Base-by-base conservation (phyloP, 2,329 filamentous ascomycete genomes). In the Pyricularia sp. region DNA sequence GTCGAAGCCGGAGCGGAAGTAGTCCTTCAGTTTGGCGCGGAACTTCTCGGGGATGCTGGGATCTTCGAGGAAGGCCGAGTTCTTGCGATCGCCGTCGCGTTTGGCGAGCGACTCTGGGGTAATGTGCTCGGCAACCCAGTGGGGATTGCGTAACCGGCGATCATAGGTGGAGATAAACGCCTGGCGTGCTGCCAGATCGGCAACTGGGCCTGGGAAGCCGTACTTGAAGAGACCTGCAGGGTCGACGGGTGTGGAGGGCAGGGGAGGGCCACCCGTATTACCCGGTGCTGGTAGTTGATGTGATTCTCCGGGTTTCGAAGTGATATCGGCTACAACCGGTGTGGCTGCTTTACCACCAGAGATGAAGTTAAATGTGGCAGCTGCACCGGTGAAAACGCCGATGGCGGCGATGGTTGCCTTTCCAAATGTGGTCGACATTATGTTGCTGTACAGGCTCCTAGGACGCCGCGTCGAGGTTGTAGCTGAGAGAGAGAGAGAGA, bases 101-200 rank as follows among this genome's bases (percentile, higher is more conserved):
- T 81, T 75, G 3, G 88, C 82, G 16, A 99, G 84, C 0, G 93
- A 97, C 44, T 86, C 84, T 1, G 92, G 87, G 0, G 94, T 99
- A 76, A 99, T 97, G 81, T 99, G 94, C 80, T 99, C 94, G 68
- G 89, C 88, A 9, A 93, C 94, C 93, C 93, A 99, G 75, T 90
- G 84, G 33, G 94, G 94, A 78, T 99, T 99, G 73, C 93, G 87
- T 59, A 87, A 88, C 67, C 91, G 88, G 31, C 94, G 91, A 78
- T 99, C 93, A 83, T 88, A 99, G 71, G 89, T 88, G 35, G 93
- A 96, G 69, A 93, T 84, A 64, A 97, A 84, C 40, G 91, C 89
- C 30, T 85, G 79, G 49, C 91, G 88, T 65, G 83, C 83, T 65
- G 92, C 88, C 59, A 96, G 81, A 77, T 99, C 94, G 71, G 88